phyloP scores from a whole-genome alignment of 305 asterid genomes.

The Plantago lanceolata region DNA sequence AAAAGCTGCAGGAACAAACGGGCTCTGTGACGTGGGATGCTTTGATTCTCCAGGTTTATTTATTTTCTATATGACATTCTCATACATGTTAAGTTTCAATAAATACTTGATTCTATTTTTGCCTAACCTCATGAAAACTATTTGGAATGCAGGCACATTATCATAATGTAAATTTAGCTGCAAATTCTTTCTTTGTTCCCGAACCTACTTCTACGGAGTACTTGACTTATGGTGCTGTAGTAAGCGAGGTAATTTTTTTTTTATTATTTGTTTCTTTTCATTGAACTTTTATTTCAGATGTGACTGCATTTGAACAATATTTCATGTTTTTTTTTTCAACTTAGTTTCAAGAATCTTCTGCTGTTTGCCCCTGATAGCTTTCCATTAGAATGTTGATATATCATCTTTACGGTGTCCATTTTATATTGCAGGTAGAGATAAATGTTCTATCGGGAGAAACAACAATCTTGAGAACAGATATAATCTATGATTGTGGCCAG shows the following conservation, averaged over 20 bases:
- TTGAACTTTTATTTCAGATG: too few relatives aligned
- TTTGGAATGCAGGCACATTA: slow-evolving; percentile 47
- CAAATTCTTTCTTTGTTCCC: slow-evolving; percentile 55
- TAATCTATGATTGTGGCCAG: slow-evolving; percentile 61
- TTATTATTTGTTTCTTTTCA: neutral
- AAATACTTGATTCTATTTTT: slow-evolving; percentile 6
- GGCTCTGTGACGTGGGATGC: slow-evolving; percentile 52
- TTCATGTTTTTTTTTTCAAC: too few relatives aligned
- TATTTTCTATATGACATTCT: neutral
- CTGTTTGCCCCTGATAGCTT: too few relatives aligned
- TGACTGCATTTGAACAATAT: too few relatives aligned
- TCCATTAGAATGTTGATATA: neutral
- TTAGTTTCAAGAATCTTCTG: too few relatives aligned
- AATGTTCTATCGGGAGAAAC: slow-evolving; percentile 55
- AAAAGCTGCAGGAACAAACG: slow-evolving; percentile 42
- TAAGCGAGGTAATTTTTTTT: slow-evolving; percentile 49
- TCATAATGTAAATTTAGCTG: slow-evolving; percentile 47
- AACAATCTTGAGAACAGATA: slow-evolving; percentile 47
- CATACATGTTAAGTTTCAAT: neutral
- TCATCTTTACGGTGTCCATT: neutral
- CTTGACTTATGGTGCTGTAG: slow-evolving; percentile 68
- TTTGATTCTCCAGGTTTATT: slow-evolving; percentile 53
- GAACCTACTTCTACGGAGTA: slow-evolving; percentile 34
- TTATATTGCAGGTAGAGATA: slow-evolving; percentile 48
- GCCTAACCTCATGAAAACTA: neutral